Conservation (phyloP, 306 rosid genomes). For the Trifolium fragiferum region DNA sequence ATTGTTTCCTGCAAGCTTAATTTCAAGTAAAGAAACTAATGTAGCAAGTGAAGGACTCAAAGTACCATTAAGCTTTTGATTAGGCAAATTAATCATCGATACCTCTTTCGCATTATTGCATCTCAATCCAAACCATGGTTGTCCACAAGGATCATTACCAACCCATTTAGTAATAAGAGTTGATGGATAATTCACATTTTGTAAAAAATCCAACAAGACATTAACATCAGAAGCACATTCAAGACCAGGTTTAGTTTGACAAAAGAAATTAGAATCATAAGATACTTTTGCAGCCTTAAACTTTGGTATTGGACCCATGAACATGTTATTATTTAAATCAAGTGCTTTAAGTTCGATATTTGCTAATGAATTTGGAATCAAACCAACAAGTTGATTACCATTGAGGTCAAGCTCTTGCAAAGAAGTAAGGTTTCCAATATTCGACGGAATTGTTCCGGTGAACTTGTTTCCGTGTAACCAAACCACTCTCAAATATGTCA, state of each 20-base stretch:
- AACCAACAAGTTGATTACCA: conserved; percentile 69
- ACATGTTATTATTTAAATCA: conserved; percentile 64
- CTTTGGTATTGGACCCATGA: conserved; percentile 76
- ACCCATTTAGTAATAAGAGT: conserved; percentile 64
- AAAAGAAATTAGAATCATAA: conserved; percentile 61
- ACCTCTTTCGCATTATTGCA: conserved; percentile 54
- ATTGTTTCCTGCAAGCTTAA: conserved; percentile 59
- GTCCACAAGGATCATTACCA: conserved; percentile 74
- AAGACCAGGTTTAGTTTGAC: conserved; percentile 65
- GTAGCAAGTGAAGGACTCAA: conserved; percentile 70
- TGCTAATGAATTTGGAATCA: conserved; percentile 63
- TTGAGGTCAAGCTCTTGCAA: conserved; percentile 73
- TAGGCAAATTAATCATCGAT: conserved; percentile 63
- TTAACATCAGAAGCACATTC: conserved; percentile 63
- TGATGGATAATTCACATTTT: conserved; percentile 58
- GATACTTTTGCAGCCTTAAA: conserved; percentile 61
- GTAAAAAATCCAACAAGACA: conserved; percentile 66
- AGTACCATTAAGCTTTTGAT: conserved; percentile 57
- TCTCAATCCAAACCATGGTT: conserved; percentile 69
- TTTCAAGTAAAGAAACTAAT: conserved; percentile 58
- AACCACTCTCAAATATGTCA: conserved; percentile 60
- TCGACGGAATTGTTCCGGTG: conserved; percentile 64
- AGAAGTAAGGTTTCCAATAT: conserved; percentile 60
- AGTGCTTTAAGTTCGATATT: conserved; percentile 61
- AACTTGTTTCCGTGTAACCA: conserved; percentile 88